phyloP scores from a whole-genome alignment of 106 monocot genomes.

The Dendrobium huoshanense region DNA sequence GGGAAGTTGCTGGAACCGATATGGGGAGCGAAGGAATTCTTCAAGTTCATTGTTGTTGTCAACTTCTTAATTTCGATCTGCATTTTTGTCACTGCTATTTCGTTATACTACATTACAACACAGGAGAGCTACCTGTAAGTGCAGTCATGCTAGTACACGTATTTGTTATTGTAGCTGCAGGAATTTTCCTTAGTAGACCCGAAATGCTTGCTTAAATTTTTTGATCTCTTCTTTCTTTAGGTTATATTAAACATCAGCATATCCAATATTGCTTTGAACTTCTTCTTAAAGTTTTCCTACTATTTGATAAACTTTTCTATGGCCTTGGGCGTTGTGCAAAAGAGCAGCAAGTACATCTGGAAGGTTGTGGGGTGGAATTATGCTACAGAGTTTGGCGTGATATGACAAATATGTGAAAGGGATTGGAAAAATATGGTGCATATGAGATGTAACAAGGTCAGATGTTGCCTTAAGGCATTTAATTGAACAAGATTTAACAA shows the following conservation, averaged over 20 bases:
- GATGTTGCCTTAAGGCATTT: neutral
- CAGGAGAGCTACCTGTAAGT: slow-evolving; percentile 93
- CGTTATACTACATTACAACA: slow-evolving; percentile 65
- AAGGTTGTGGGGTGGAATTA: neutral
- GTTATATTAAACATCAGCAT: neutral
- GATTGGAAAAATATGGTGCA: neutral
- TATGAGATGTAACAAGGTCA: neutral
- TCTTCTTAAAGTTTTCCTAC: neutral
- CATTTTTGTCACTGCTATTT: slow-evolving; percentile 75
- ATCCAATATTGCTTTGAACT: neutral
- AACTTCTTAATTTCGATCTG: slow-evolving; percentile 76
- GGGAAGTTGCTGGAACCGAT: slow-evolving; percentile 82
- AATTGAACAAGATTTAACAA: neutral
- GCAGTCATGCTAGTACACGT: neutral
- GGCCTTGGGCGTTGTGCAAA: neutral
- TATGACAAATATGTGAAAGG: neutral
- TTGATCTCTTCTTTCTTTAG: neutral
- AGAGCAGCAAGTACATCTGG: neutral
- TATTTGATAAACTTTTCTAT: neutral
- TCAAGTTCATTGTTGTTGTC: slow-evolving; percentile 86
- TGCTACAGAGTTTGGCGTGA: neutral
- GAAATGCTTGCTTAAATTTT: slow-evolving; percentile 2
- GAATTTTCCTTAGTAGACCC: neutral
- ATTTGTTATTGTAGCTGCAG: slow-evolving; percentile 5
- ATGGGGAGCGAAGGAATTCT: slow-evolving; percentile 85